Evolutionary conservation across 257 asterid species (phyloP).

Genomic region (Solanum gandarillasii): DNA sequence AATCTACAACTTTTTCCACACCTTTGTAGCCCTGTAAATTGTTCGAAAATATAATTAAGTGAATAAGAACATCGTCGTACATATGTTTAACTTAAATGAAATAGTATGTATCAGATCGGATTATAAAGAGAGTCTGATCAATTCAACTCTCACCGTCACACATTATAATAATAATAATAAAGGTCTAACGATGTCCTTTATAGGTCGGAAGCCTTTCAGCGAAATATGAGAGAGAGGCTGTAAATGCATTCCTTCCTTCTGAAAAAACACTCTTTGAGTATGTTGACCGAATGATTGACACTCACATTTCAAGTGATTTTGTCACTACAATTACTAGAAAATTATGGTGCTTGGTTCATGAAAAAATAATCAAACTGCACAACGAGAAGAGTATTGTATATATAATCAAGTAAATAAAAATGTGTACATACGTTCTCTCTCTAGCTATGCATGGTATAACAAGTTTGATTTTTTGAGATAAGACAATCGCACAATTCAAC

Average conservation of each 20-base stretch:
- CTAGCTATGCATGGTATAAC: not conserved
- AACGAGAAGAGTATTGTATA: not conserved
- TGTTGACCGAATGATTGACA: not conserved
- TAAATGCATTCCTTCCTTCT: not conserved
- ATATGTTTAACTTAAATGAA: not conserved
- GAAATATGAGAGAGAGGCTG: not conserved
- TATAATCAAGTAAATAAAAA: not conserved
- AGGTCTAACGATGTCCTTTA: not conserved
- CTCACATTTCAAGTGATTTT: not conserved
- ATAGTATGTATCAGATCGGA: not conserved
- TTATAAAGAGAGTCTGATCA: not conserved
- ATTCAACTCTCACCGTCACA: not conserved
- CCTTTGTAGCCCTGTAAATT: slow-evolving; percentile 59
- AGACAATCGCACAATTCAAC: not conserved
- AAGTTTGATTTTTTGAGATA: not conserved
- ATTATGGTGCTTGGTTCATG: not conserved
- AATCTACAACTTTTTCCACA: slow-evolving; percentile 94
- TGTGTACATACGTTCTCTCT: not conserved
- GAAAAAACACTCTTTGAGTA: not conserved
- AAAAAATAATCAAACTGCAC: not conserved
- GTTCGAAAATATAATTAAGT: not conserved
- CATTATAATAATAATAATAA: not conserved
- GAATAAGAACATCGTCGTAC: not conserved
- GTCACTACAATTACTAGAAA: not conserved
- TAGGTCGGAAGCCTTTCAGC: not conserved